Conservation (phyloP, 306 rosid genomes). For the Dryas alaskensis region DNA sequence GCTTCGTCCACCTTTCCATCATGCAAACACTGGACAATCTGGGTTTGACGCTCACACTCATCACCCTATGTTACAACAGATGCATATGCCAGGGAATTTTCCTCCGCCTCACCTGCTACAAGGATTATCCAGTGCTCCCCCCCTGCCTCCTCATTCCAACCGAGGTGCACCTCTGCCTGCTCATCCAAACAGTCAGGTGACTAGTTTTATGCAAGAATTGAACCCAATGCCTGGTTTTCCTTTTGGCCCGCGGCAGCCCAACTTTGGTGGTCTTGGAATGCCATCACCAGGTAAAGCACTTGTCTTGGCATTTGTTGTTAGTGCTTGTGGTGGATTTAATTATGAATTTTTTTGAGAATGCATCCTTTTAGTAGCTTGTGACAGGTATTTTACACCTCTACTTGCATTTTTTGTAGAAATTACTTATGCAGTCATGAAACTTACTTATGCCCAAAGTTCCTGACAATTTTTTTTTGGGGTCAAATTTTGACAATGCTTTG, state of each 20-base stretch:
- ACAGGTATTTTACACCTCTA: neutral
- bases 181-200: conserved; percentile 45
- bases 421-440: neutral
- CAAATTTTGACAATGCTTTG: neutral
- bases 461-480: too few relatives aligned
- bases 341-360: conserved; percentile 3
- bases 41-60: conserved; percentile 67
- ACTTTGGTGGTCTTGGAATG: conserved; percentile 63
- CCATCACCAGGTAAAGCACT: conserved; percentile 60
- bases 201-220: conserved; percentile 60
- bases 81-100: conserved; percentile 63
- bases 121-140: conserved; percentile 68
- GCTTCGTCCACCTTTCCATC: conserved; percentile 76
- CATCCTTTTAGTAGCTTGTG: neutral
- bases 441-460: neutral
- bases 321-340: neutral
- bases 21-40: conserved; percentile 41
- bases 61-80: conserved; percentile 72
- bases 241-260: conserved; percentile 58
- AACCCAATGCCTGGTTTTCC: conserved; percentile 67
- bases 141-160: conserved; percentile 48
- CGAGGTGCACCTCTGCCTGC: conserved; percentile 36
- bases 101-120: conserved; percentile 65
- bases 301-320: conserved; percentile 15
- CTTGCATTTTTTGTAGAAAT: neutral